These are phyloP conservation scores for Chlamydomonas eustigma DNA, from an alignment of 139 green algal genomes.

Conservation along the genomic window DNA sequence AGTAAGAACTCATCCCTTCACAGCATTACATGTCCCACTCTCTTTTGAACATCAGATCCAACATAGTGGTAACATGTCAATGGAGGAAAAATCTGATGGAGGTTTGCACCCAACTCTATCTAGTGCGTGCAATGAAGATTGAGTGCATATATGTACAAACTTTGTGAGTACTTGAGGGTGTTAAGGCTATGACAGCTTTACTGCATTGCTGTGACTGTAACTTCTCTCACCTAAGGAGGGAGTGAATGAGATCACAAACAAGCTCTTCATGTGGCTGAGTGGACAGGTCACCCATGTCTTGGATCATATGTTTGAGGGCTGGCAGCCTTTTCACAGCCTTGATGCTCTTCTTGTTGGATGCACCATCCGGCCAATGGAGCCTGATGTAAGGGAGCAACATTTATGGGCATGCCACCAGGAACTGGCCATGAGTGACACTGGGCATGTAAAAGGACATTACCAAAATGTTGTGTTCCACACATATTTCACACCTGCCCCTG, in stretches of 20 bases:
- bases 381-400: neutral
- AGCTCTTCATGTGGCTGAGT: conserved; percentile 12
- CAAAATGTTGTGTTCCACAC: neutral
- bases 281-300: conserved; percentile 16
- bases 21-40: neutral
- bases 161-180: no score
- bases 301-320: conserved; percentile 14
- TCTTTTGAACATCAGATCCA: no score
- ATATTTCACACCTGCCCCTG: conserved; percentile 9
- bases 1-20: neutral
- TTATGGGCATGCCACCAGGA: neutral
- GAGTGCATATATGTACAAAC: no score
- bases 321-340: conserved; percentile 62
- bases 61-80: no score
- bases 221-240: conserved; percentile 23
- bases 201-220: no score
- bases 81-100: no score
- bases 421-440: neutral
- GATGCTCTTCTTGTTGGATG: conserved; percentile 62
- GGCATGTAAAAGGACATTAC: neutral
- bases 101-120: no score
- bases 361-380: conserved; percentile 70
- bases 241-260: conserved; percentile 22
- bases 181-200: no score
- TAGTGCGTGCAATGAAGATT: no score